Base-by-base conservation (phyloP, 2,329 filamentous ascomycete genomes). In the Hypocreales sp. region DNA sequence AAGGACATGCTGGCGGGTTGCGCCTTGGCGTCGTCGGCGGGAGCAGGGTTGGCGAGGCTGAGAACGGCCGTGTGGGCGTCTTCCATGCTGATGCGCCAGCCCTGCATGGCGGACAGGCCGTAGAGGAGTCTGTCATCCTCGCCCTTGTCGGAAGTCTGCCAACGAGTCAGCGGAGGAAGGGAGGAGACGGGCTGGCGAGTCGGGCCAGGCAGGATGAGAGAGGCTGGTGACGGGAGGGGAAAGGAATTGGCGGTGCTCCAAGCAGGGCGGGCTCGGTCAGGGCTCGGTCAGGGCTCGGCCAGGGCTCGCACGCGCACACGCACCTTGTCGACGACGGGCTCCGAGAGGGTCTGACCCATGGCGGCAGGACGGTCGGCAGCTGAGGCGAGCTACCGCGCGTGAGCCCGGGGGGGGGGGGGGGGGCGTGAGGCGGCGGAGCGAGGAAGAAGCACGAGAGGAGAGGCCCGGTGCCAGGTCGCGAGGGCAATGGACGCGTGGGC, bases 31-130 rank as follows among this genome's bases (percentile, higher is more conserved):
- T 71, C 64, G 33, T 51, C 50, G 32, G 56, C 46, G 31, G 51
- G 45, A 34, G 52, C 45, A 34, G 72, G 63, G 46, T 90, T 72
- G 40, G 24, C 29, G 25, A 95, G 72, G 55, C 95, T 82, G 50
- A 98, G 79, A 28, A 95, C 62, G 30, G 80, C 71, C 35, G 81
- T 82, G 60, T 98, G 90, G 37, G 90, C 76, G 53, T 98, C 90
- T 56, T 98, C 90, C 90, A 98, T 98, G 64, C 82, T 93, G 61
- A 98, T 95, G 61, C 90, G 80, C 90, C 90, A 98, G 64, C 90
- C 90, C 60, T 98, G 90, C 90, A 98, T 98, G 58, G 84, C 84
- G 40, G 90, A 98, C 40, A 95, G 75, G 50, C 90, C 90, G 56
- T 81, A 98, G 51, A 90, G 60, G 51, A 93, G 74, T 51, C 82